Base-by-base conservation (phyloP, 352 stramenopile genomes). In the Phytophthora cactorum region DNA sequence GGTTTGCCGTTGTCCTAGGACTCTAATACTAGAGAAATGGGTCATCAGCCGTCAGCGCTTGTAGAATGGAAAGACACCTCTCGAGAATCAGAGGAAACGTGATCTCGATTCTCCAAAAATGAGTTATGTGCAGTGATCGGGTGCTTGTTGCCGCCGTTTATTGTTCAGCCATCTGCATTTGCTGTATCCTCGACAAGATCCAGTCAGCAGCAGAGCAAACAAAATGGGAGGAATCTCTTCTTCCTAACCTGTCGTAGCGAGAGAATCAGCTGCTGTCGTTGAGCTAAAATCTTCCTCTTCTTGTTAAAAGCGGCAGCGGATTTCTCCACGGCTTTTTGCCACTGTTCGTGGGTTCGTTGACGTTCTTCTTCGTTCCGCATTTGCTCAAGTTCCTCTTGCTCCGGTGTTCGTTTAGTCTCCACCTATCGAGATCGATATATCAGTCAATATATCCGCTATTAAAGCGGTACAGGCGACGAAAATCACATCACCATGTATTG, bases 321-420 rank as follows among this genome's bases (percentile, higher is more conserved):
- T 7, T 63, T 63, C 3, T 66, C 69, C 15, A 89, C 77, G 3
- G 81, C 85, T 17, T 52, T 57, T 15, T 66, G 14, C 86, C 88
- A 95, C 38, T 74, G 44, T 11, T 89, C 72, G 36, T 93, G 78
- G 8, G 79, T 78, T 25, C 72, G 75, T 67, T 90, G 84, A 0
- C 78, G 57, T 45, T 85, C 72, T 27, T 86, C 84, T 54, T 95
- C 86, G 25, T 86, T 70, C 38, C 63, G 72, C 75, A 91, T 80
- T 25, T 47, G 59, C 55, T 90, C 83, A 11, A 75, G 55, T 45
- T 92, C 83, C 2, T 81, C 27, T 5, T 65, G 66, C 32, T 91
- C 78, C 1, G 59, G 65, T n/a, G 80, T 88, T 72, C 71, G 79
- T 38, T 78, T 29, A 4, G 47, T 64, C 7, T 77, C 57, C 39